These are phyloP conservation scores for Penicillium psychrofluorescens DNA, from an alignment of 495 filamentous ascomycete species.

Conservation along the genomic window DNA sequence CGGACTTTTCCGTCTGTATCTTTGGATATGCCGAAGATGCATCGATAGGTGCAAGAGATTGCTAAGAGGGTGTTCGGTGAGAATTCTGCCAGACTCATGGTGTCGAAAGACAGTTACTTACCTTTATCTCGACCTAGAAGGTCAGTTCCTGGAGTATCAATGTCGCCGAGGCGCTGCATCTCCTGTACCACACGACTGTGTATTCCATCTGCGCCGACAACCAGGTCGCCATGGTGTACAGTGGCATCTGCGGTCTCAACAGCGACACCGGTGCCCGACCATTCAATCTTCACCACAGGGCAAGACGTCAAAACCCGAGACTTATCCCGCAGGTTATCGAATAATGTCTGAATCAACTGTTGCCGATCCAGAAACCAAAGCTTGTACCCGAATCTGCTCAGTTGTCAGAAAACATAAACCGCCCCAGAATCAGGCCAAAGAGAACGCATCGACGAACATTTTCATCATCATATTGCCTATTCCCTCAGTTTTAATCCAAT, in stretches of 20 bases:
- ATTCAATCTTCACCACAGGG: slow-evolving; percentile 21
- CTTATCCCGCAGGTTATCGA: slow-evolving; percentile 25
- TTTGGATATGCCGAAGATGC: slow-evolving; percentile 29
- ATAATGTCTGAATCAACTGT: slow-evolving; percentile 22
- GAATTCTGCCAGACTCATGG: no score
- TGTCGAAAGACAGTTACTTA: no score
- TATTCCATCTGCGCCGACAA: slow-evolving; percentile 47
- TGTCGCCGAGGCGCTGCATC: slow-evolving; percentile 27
- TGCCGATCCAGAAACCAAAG: slow-evolving; percentile 24
- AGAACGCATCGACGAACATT: background rate
- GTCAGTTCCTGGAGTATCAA: slow-evolving; percentile 1
- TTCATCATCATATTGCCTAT: background rate
- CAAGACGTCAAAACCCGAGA: slow-evolving; percentile 23
- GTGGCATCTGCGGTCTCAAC: slow-evolving; percentile 31
- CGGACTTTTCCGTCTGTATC: background rate
- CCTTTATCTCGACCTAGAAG: no score
- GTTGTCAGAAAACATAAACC: background rate
- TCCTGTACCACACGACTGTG: slow-evolving; percentile 31
- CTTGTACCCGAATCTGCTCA: slow-evolving; percentile 17
- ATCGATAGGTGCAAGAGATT: slow-evolving; percentile 5
- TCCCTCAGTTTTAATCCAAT: background rate
- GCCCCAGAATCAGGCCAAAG: background rate
- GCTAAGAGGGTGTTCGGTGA: background rate
- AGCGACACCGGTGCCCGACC: slow-evolving; percentile 13
- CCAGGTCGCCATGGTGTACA: slow-evolving; percentile 29